Conservation (phyloP, 2,329 filamentous ascomycete genomes). For the Diplodia mutila region DNA sequence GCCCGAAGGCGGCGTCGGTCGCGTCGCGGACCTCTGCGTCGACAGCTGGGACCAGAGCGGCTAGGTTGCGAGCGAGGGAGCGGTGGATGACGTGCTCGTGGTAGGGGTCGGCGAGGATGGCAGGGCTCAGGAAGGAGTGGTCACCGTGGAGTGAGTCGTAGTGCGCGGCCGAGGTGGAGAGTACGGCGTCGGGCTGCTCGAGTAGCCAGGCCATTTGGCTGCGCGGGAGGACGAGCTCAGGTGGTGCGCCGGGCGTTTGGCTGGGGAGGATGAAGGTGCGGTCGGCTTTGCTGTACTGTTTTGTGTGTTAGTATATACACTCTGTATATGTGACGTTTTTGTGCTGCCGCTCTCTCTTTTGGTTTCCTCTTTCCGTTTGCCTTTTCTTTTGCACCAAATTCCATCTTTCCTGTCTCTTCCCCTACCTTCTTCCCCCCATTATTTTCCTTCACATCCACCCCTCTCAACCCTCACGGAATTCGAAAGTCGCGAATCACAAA, state of each 20-base stretch:
- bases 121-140: slow-evolving; percentile 43
- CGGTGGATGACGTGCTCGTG: slow-evolving; percentile 49
- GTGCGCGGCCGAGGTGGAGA: slow-evolving; percentile 43
- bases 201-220: slow-evolving; percentile 47
- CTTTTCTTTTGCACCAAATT: no score
- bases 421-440: not conserved
- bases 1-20: slow-evolving; percentile 43
- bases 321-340: not conserved
- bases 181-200: slow-evolving; percentile 47
- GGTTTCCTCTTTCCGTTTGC: not conserved
- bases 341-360: not conserved
- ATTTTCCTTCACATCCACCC: not conserved
- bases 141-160: slow-evolving; percentile 45
- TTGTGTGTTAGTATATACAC: not conserved
- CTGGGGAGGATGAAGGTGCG: slow-evolving; percentile 36
- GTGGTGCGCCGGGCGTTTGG: slow-evolving; percentile 31
- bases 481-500: no score
- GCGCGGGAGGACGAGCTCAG: slow-evolving; percentile 41
- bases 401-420: not conserved
- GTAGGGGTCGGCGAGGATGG: slow-evolving; percentile 43
- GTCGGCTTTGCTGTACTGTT: slow-evolving; percentile 33
- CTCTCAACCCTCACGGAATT: not conserved
- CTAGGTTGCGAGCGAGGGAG: slow-evolving; percentile 46
- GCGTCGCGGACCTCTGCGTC: slow-evolving; percentile 43
- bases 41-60: slow-evolving; percentile 42